Evolutionary conservation across 495 filamentous ascomycete genomes (phyloP), one percentile per base, ranked within the genome.

Genomic region (Penicillium macrosclerotiorum): DNA sequence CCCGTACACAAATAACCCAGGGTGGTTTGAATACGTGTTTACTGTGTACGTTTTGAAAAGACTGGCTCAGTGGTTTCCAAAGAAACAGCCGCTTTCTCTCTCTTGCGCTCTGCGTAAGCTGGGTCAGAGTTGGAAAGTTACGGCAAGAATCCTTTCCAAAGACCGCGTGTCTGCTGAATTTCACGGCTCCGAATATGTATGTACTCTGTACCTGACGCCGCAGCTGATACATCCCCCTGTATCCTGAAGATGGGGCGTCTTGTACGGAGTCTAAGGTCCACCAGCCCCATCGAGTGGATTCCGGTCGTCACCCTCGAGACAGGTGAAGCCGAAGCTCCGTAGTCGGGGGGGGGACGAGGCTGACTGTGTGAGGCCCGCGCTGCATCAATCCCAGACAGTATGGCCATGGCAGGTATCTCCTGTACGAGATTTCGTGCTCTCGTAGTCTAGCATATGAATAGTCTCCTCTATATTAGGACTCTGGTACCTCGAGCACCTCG

Each of bases 211-310:
- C 49, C 29, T 29, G 45, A 31, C 12, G 41, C 48, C 53, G 25
- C 4, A 25, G 35, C 33, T 29, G 49, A 56, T 56, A 56, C 53
- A 33, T 22, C 22, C 30, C 17, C 30, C 30, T 49, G 53, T 52
- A 56, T 29, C 12, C 37, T 27, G 32, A 45, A 13, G 35, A 44
- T 43, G 51, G 40, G 34, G 38, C 35, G 22, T 32, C 29, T 34
- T 17, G 23, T 44, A 37, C 34, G 23, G 25, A 19, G 16, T 8
- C 20, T 14, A 34, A 37, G 52, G 35, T 51, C 48, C 43, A 55
- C 52, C 9, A 17, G 42, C 22, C 36, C 49, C 48, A 42, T 49
- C 35, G 13, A 49, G 53, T 56, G 53, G 51, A 41, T 49, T 37
- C 37, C 29, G 27, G 40, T 40, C 45, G 29, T 23, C 45, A 14